phyloP scores from a whole-genome alignment of 2,329 filamentous ascomycete species.

The Trichophyton simii region DNA sequence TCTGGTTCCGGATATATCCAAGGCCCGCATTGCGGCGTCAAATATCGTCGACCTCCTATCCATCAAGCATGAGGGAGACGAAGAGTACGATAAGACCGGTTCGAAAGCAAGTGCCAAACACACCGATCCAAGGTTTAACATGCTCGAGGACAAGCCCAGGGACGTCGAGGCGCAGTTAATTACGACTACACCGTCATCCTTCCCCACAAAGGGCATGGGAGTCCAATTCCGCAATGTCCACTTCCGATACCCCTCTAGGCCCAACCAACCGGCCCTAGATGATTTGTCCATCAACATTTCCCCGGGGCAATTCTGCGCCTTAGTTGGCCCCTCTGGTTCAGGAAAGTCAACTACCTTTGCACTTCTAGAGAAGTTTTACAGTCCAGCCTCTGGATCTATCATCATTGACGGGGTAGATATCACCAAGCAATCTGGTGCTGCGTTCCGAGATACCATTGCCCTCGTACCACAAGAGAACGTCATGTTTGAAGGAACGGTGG shows the following conservation, averaged over 20 bases:
- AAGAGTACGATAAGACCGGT: constrained; percentile 3
- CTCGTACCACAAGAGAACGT: constrained; percentile 38
- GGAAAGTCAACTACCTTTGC: constrained; percentile 56
- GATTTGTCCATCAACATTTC: constrained; percentile 45
- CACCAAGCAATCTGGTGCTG: constrained; percentile 24
- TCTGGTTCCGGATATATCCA: constrained; percentile 54
- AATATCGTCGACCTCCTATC: constrained; percentile 38
- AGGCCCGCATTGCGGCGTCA: constrained; percentile 47
- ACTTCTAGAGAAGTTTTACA: constrained; percentile 44
- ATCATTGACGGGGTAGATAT: constrained; percentile 42
- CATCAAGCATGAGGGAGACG: constrained; percentile 17
- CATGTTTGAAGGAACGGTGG: constrained; percentile 37
- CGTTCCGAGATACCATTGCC: constrained; percentile 35
- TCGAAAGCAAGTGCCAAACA: constrained; percentile 14
- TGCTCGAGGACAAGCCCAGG: constrained; percentile 14
- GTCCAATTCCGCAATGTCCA: constrained; percentile 47
- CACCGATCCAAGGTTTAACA: constrained; percentile 9
- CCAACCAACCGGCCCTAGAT: constrained; percentile 45
- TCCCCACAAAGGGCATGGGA: constrained; percentile 28
- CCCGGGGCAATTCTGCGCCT: constrained; percentile 49
- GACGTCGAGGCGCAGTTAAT: constrained; percentile 19
- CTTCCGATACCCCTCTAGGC: constrained; percentile 55
- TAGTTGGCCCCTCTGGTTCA: constrained; percentile 54
- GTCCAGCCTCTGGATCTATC: constrained; percentile 38
- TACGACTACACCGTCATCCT: not conserved